Evolutionary conservation across 2,329 filamentous ascomycete species (phyloP).

Genomic region (Dactylella cylindrospora): DNA sequence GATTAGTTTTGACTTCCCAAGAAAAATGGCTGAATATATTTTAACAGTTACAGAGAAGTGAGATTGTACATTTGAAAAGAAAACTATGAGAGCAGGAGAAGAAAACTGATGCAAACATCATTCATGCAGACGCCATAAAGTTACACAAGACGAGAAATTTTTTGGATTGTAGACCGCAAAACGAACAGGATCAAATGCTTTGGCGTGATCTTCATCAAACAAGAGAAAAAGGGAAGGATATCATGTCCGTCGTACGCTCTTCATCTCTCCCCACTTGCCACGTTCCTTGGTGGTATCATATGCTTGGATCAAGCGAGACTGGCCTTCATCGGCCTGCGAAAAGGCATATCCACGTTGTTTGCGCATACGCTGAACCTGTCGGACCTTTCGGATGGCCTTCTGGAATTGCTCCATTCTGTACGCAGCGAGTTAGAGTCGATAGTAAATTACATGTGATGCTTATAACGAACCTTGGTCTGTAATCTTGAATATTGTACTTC

Average conservation of each 20-base stretch:
- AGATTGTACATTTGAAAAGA: no score
- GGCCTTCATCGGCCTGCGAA: slow-evolving; percentile 93
- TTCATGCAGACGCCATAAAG: slow-evolving; percentile 38
- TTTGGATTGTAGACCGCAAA: slow-evolving; percentile 8
- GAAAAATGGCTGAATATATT: no score
- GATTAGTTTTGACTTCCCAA: no score
- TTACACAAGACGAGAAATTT: slow-evolving; percentile 36
- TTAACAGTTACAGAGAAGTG: no score
- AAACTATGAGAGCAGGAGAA: background rate
- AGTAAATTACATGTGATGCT: slow-evolving; percentile 37
- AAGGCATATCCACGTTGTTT: slow-evolving; percentile 99
- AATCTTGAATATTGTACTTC: slow-evolving; percentile 99
- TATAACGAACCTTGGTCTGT: slow-evolving; percentile 75
- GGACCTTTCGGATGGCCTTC: slow-evolving; percentile 96
- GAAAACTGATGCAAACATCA: slow-evolving; percentile 3
- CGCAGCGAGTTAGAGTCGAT: slow-evolving; percentile 43
- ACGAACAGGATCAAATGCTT: slow-evolving; percentile 12
- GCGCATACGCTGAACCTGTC: slow-evolving; percentile 97
- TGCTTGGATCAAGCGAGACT: slow-evolving; percentile 90
- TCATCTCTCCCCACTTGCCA: slow-evolving; percentile 95
- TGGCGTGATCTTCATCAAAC: no score
- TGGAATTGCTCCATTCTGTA: slow-evolving; percentile 97
- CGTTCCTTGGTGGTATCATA: slow-evolving; percentile 94
- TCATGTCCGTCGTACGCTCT: slow-evolving; percentile 57
- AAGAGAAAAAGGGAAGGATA: slow-evolving; percentile 3